Conservation (phyloP, 2,329 filamentous ascomycete genomes). For the Beauveria sp. region DNA sequence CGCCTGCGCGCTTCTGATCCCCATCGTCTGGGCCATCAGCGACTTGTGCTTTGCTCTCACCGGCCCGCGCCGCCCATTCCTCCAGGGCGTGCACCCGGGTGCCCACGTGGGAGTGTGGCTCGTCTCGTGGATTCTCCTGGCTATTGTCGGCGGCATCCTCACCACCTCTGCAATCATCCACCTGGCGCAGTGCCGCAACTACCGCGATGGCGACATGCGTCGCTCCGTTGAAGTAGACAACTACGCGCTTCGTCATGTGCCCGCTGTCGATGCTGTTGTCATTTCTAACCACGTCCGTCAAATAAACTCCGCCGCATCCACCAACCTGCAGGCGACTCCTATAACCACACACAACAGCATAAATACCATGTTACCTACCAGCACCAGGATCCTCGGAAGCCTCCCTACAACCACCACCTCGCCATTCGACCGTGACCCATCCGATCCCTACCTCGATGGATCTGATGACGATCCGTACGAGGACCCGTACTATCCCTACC, state of each 20-base stretch:
- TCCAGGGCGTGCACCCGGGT: slow-evolving; percentile 34
- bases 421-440: not conserved
- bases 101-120: slow-evolving; percentile 36
- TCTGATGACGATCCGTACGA: not conserved
- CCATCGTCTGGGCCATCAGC: slow-evolving; percentile 30
- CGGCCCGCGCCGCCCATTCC: slow-evolving; percentile 23
- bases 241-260: not conserved
- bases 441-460: not conserved
- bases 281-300: not conserved
- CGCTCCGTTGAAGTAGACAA: not conserved
- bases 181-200: slow-evolving; percentile 8
- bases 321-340: not conserved
- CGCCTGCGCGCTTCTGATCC: slow-evolving; percentile 13
- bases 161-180: slow-evolving; percentile 8
- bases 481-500: not conserved
- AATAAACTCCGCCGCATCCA: not conserved
- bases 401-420: not conserved
- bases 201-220: not conserved
- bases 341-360: not conserved
- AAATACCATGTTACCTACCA: not conserved
- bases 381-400: not conserved
- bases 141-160: slow-evolving; percentile 19
- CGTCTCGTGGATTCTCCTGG: slow-evolving; percentile 31
- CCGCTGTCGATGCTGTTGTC: not conserved
- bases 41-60: slow-evolving; percentile 27